Base-by-base conservation (phyloP, 2,329 filamentous ascomycete genomes). In the Sarocladium kiliense region DNA sequence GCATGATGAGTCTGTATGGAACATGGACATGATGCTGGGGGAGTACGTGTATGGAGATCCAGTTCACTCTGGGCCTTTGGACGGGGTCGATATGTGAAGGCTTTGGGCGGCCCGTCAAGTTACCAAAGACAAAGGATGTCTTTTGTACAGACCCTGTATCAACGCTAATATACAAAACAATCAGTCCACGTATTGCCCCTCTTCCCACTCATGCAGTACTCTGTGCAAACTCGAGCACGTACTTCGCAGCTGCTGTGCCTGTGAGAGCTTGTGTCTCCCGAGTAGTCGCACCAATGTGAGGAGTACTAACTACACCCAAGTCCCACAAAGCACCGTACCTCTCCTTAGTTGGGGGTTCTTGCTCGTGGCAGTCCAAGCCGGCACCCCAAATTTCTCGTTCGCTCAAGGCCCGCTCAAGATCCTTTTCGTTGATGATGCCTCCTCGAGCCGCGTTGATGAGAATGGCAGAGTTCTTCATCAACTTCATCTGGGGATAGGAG, bases 281-380 rank as follows among this genome's bases (percentile, higher is more conserved):
- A 1, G 76, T 78, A 0, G 75, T 69, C 1, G 74, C 75, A 7
- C 76, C 77, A 44, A 77, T 69, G 54, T 77, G 74, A 6, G 75
- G 74, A 3, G 73, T 76, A 55, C 72, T 71, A 5, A 75, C 58
- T 6, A 71, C 68, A 3, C 69, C 67, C n/a, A 59, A 50, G 5
- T 66, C 60, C 69, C 70, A 73, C 0, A 74, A 56, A 1, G 57
- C 55, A 0, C 62, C 61, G 54, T 74, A 74, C 18, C 59, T 65
- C 39, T 69, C 68, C 12, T 59, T 50, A 58, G n/a, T n/a, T n/a
- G n/a, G n/a, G n/a, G n/a, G n/a, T n/a, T n/a, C n/a, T n/a, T n/a
- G n/a, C 49, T 71, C 69, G 39, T 71, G 68, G n/a, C 67, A 71
- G 36, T 75, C 72, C 2, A 74, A 53, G 0, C 71, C 72, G 2